These are phyloP conservation scores for Boechera stricta DNA, from an alignment of 345 rosid genomes.

Conservation along the genomic window DNA sequence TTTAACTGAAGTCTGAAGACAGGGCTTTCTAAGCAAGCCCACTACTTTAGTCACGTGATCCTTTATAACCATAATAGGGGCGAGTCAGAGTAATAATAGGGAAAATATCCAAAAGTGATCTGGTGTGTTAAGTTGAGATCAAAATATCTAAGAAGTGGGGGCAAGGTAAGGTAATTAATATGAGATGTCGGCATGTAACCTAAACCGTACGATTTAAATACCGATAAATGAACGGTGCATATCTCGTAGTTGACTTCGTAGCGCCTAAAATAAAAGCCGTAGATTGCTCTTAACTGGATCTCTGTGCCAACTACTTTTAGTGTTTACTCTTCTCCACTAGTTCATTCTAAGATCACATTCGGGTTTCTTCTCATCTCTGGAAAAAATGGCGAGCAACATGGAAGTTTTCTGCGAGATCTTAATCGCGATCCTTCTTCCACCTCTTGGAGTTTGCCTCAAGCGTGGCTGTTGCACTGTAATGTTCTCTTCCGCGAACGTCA, in stretches of 20 bases:
- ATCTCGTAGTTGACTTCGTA: conserved; percentile 21
- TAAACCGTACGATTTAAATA: conserved; percentile 25
- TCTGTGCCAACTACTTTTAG: conserved; percentile 14
- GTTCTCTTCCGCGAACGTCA: conserved; percentile 14
- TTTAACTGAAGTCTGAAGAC: not conserved
- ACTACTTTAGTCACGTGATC: not conserved
- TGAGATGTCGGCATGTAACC: conserved; percentile 24
- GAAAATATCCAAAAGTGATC: conserved; percentile 3
- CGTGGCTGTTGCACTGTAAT: conserved; percentile 87
- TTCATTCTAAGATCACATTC: not conserved
- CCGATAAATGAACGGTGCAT: conserved; percentile 18
- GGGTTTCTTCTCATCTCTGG: not conserved
- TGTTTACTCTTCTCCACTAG: conserved; percentile 18
- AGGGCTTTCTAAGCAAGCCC: conserved; percentile 28
- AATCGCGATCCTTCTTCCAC: conserved; percentile 84
- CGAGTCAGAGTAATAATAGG: not conserved
- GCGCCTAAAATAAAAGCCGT: not conserved
- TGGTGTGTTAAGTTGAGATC: conserved; percentile 9
- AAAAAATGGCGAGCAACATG: conserved; percentile 63
- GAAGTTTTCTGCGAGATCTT: conserved; percentile 81
- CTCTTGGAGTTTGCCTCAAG: conserved; percentile 85
- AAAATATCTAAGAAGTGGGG: conserved; percentile 27
- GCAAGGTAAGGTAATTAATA: conserved; percentile 4
- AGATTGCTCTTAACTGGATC: conserved; percentile 23
- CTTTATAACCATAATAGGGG: not conserved